phyloP scores from a whole-genome alignment of 1,139 yeast genomes.

The Pichia sp. region DNA sequence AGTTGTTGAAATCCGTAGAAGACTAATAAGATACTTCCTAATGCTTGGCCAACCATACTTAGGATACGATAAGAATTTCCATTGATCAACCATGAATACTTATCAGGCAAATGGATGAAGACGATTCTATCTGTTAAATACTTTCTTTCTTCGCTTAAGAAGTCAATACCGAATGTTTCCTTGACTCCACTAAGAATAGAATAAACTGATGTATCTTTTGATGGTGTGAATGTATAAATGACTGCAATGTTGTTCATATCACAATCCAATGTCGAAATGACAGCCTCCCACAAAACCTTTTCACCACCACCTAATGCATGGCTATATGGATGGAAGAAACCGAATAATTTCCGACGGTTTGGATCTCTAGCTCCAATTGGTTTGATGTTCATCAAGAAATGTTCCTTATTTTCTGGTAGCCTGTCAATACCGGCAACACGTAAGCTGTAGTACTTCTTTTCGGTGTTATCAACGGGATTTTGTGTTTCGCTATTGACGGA shows the following conservation, averaged over 20 bases:
- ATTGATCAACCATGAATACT: constrained; percentile 57
- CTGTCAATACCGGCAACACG: constrained; percentile 30
- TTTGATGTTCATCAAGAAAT: constrained; percentile 23
- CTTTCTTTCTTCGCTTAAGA: constrained; percentile 35
- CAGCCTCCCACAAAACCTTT: constrained; percentile 94
- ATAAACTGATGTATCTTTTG: constrained; percentile 47
- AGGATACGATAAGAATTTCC: constrained; percentile 73
- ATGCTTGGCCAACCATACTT: constrained; percentile 83
- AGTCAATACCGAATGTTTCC: constrained; percentile 61
- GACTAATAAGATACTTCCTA: constrained; percentile 71
- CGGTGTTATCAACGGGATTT: constrained; percentile 17
- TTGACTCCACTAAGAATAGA: constrained; percentile 57
- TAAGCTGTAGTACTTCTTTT: constrained; percentile 18
- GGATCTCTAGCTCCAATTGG: constrained; percentile 41
- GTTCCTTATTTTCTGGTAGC: constrained; percentile 11
- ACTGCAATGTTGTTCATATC: constrained; percentile 58
- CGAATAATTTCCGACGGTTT: constrained; percentile 52
- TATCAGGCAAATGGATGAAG: constrained; percentile 63
- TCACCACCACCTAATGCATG: constrained; percentile 99
- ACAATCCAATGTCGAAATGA: constrained; percentile 60
- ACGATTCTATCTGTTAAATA: constrained; percentile 49
- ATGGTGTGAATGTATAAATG: constrained; percentile 56
- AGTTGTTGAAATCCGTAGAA: constrained; percentile 68
- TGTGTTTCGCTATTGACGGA: constrained; percentile 8
- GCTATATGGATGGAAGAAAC: constrained; percentile 95